Conservation (phyloP, 768 basidiomycete species). For the Lactarius vividus region DNA sequence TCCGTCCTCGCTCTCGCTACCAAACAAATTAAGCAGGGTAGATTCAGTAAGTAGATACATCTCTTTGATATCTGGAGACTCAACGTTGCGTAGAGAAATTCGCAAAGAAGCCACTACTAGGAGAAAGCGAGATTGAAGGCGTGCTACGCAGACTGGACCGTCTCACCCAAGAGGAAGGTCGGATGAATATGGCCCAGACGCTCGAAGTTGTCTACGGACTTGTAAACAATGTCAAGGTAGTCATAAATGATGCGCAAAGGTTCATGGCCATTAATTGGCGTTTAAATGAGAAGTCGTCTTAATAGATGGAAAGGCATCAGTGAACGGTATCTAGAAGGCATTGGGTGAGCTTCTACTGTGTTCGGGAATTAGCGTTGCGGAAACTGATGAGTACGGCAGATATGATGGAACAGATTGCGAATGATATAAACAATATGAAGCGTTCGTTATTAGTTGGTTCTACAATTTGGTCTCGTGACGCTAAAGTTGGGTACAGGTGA, state of each 20-base stretch:
- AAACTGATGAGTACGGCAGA: not conserved
- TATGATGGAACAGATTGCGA: not conserved
- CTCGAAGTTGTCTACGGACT: conserved; percentile 5
- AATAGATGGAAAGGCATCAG: not conserved
- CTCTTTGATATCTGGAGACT: not conserved
- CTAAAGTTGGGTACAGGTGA: conserved; percentile 2
- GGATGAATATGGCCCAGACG: not conserved
- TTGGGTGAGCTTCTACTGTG: not conserved
- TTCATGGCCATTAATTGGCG: too few species aligned
- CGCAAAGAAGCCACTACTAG: not conserved
- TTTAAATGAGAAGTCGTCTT: not conserved
- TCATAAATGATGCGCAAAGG: not conserved
- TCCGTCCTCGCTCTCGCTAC: not conserved
- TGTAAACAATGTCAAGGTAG: not conserved
- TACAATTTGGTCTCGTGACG: not conserved
- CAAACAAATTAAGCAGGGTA: conserved; percentile 2
- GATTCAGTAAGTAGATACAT: not conserved
- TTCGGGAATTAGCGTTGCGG: not conserved
- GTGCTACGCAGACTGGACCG: not conserved
- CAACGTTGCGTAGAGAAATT: not conserved
- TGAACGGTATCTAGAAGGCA: not conserved
- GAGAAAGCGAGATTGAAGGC: conserved; percentile 4
- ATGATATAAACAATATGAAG: not conserved
- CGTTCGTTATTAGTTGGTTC: not conserved
- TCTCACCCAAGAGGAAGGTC: conserved; percentile 7